Conservation (phyloP, 2,329 filamentous ascomycete species). For the Elsinoe batatas region DNA sequence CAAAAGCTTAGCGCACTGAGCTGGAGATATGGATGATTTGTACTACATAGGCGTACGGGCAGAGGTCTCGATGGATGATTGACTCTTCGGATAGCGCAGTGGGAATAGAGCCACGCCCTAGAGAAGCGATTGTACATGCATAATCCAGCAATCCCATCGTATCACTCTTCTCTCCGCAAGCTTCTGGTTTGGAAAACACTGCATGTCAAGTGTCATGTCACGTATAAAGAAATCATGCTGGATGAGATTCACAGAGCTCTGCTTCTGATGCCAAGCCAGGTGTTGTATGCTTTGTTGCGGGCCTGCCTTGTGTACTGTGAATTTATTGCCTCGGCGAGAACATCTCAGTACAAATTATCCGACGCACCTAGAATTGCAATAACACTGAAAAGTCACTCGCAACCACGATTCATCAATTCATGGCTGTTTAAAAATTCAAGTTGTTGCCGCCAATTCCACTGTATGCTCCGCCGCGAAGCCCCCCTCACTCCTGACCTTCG, state of each 20-base stretch:
- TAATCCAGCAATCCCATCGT: not conserved
- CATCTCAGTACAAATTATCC: not conserved
- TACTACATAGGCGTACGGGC: not conserved
- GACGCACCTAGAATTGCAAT: not conserved
- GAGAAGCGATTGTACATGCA: conserved; percentile 11
- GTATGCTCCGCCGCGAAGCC: conserved; percentile 14
- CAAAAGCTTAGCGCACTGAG: conserved; percentile 23
- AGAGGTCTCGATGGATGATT: not conserved
- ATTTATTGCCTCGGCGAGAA: not conserved
- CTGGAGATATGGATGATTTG: not conserved
- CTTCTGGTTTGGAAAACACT: too few relatives aligned
- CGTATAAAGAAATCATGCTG: too few relatives aligned
- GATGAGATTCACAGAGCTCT: too few relatives aligned
- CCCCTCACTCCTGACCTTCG: conserved; percentile 14
- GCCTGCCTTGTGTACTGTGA: too few relatives aligned
- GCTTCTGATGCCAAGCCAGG: too few relatives aligned
- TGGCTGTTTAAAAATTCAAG: not conserved
- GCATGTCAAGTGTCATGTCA: too few relatives aligned
- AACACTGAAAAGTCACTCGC: not conserved
- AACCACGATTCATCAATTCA: not conserved
- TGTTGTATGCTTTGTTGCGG: too few relatives aligned
- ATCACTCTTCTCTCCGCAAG: too few relatives aligned
- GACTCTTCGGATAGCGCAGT: not conserved
- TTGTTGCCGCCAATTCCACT: conserved; percentile 11
- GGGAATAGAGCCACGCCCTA: conserved; percentile 6